These are phyloP conservation scores for Ceratobasidium sp. DNA, from an alignment of 1,284 basidiomycete species.

Conservation along the genomic window DNA sequence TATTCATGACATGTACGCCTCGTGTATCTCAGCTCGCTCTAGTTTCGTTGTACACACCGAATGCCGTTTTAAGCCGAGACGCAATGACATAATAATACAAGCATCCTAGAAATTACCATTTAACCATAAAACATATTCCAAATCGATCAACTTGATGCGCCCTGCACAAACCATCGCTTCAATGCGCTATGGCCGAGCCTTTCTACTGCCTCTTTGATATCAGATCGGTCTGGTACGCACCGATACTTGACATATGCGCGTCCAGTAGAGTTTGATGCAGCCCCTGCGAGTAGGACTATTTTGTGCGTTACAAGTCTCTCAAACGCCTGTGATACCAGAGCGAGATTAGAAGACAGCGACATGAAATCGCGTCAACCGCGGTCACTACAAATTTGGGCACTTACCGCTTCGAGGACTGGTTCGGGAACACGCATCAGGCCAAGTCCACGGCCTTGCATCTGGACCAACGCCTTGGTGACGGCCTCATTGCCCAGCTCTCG, in stretches of 20 bases:
- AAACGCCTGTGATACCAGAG: conserved; percentile 61
- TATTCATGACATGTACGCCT: background rate
- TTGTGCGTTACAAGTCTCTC: conserved; percentile 62
- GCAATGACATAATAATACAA: conserved; percentile 36
- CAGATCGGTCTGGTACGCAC: conserved; percentile 61
- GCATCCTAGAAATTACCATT: background rate
- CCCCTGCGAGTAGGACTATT: conserved; percentile 59
- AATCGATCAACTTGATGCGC: conserved; percentile 25
- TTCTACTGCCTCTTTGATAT: conserved; percentile 70
- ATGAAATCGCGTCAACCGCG: background rate
- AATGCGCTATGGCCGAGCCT: conserved; percentile 69
- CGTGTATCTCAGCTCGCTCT: conserved; percentile 1
- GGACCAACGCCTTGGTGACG: conserved; percentile 37
- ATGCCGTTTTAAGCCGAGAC: background rate
- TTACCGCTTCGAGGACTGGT: conserved; percentile 40
- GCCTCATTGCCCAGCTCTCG: conserved; percentile 37
- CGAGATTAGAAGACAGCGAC: background rate
- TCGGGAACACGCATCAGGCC: conserved; percentile 39
- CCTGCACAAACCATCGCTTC: conserved; percentile 69
- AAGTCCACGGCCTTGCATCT: conserved; percentile 37
- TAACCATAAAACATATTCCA: background rate
- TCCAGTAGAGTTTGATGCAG: conserved; percentile 56
- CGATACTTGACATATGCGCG: conserved; percentile 73
- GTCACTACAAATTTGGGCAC: conserved; percentile 3
- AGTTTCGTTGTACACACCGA: background rate